Base-by-base conservation (phyloP, 202 grass and related monocot genomes). In the Alloteropsis angusta region DNA sequence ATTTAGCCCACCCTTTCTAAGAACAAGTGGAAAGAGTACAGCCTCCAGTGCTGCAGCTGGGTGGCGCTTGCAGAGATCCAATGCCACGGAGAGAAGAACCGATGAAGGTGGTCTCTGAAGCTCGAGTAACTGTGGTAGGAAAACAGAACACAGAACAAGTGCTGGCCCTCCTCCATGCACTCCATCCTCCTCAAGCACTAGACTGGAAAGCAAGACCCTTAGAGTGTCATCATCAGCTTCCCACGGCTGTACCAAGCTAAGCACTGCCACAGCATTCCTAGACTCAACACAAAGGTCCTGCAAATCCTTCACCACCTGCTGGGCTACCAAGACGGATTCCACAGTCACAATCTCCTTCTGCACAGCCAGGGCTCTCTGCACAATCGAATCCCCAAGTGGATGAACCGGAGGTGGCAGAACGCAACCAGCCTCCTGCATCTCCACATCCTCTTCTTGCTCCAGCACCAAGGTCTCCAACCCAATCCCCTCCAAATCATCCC, bases 201-300 rank as follows among this genome's bases (percentile, higher is more conserved):
- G 48, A 70, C 75, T 86, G 3, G 87, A 82, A 77, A 92, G 79
- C 47, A 97, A 52, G 56, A 87, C 68, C 59, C 84, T 88, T 16
- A 55, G 26, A 3, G 54, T 85, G 21, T 92, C 89, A 64, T 94
- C 89, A 11, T 92, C 79, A 4, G 90, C 89, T 76, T 87, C 75
- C 94, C 94, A 97, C 8, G 94, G 94, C 41, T 50, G 77, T 35
- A 90, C 82, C 46, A 97, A 71, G 71, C 65, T 89, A 60, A 97
- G 84, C 50, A 92, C 77, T 3, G 58, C 77, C 18, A 80, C 49
- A 3, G 77, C 50, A 83, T 90, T 88, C 66, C 90, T 57, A 6
- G 88, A 92, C 22, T 86, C 80, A 30, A 75, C 10, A 38, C 89
- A 97, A 25, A 97, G 71, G 38, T 87, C 35, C 60, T 80, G 80